Percentiles rank a stretch among this genome's conserved stretches.
These are phyloP conservation scores for Trifolium repens DNA, from an alignment of 306 rosid species.

Conservation along the genomic window DNA sequence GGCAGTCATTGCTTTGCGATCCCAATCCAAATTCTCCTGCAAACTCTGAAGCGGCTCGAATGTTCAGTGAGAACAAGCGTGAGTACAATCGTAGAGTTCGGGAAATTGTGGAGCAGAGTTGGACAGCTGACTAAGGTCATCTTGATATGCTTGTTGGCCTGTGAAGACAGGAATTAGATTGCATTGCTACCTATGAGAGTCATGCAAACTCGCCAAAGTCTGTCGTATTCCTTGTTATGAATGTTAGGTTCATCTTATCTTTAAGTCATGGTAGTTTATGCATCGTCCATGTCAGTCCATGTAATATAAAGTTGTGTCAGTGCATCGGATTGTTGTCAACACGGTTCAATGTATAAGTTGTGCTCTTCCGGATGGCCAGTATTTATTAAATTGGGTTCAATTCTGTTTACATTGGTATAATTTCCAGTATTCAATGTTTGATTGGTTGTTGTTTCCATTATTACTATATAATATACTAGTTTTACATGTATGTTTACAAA, in stretches of 20 bases:
- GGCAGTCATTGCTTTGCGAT: slow-evolving; percentile 89
- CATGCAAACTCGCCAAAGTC: slow-evolving; percentile 49
- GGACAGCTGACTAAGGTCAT: slow-evolving; percentile 80
- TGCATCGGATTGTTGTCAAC: slow-evolving; percentile 45
- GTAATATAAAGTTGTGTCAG: slow-evolving; percentile 52
- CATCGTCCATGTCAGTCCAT: slow-evolving; percentile 30
- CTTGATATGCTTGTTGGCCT: slow-evolving; percentile 12
- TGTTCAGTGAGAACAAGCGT: slow-evolving; percentile 89
- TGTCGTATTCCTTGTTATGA: slow-evolving; percentile 40
- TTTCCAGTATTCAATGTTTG: background rate
- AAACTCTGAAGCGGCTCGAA: slow-evolving; percentile 94
- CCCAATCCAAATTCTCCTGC: slow-evolving; percentile 99
- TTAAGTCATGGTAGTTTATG: slow-evolving; percentile 40
- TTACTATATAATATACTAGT: no score
- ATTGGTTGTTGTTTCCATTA: background rate
- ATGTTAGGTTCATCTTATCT: slow-evolving; percentile 40
- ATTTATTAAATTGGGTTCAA: slow-evolving; percentile 7
- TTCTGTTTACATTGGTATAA: background rate
- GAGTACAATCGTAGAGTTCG: slow-evolving; percentile 91
- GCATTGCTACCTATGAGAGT: slow-evolving; percentile 40
- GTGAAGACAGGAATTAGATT: slow-evolving; percentile 43
- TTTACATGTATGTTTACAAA: no score
- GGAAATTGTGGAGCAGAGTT: slow-evolving; percentile 93
- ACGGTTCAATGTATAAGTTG: slow-evolving; percentile 40
- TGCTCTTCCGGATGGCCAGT: slow-evolving; percentile 28